phyloP scores from a whole-genome alignment of 768 basidiomycete genomes.

The Leccinum subgranulosum region DNA sequence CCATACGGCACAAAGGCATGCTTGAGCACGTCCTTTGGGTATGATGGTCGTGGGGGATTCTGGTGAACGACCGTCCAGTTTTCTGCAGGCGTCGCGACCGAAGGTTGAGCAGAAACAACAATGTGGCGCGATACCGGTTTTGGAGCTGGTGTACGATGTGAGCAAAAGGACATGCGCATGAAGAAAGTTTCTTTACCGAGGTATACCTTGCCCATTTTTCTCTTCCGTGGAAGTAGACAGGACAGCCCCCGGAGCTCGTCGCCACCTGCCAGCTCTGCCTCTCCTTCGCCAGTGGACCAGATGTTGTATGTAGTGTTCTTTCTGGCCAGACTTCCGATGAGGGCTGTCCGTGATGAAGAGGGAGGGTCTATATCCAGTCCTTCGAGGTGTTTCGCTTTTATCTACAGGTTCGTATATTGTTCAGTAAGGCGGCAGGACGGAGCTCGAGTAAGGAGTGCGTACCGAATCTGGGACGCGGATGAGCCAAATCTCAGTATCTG shows the following conservation, averaged over 20 bases:
- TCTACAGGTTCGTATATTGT: too few relatives aligned
- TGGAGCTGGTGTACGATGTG: conserved; percentile 45
- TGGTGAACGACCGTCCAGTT: conserved; percentile 29
- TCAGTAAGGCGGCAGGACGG: too few relatives aligned
- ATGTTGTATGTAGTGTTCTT: conserved; percentile 60
- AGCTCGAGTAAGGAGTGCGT: too few relatives aligned
- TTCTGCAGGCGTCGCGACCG: conserved; percentile 21
- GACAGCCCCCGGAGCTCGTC: conserved; percentile 63
- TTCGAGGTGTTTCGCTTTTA: too few relatives aligned
- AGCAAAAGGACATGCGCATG: conserved; percentile 33
- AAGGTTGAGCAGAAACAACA: conserved; percentile 51
- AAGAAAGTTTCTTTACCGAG: conserved; percentile 19
- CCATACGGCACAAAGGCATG: conserved; percentile 66
- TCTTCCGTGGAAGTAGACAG: conserved; percentile 63
- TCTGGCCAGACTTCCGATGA: conserved; percentile 48
- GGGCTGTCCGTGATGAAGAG: conserved; percentile 36
- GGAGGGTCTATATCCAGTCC: conserved; percentile 38
- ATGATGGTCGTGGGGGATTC: conserved; percentile 34
- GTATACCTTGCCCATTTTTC: conserved; percentile 56
- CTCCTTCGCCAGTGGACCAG: conserved; percentile 56
- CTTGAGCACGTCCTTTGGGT: conserved; percentile 52
- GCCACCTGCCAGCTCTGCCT: conserved; percentile 39
- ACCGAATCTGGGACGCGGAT: conserved; percentile 52
- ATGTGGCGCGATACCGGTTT: conserved; percentile 49
- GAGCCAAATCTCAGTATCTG: conserved; percentile 66